Percentiles rank a stretch among this genome's conserved stretches.
phyloP scores from a whole-genome alignment of 2,329 filamentous ascomycete genomes.

The Arachnopeziza araneosa region DNA sequence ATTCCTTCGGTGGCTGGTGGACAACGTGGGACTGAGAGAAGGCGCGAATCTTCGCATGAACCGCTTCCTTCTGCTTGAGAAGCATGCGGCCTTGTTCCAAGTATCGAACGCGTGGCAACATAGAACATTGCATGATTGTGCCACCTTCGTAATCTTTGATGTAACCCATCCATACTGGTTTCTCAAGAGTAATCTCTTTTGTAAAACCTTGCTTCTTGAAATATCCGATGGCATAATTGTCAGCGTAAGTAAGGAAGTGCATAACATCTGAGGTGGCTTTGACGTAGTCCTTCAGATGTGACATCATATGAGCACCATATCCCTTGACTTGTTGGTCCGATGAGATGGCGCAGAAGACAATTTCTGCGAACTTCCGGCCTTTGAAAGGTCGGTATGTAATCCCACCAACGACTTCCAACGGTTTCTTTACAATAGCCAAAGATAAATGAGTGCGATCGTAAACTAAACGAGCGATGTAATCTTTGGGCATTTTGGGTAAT shows the following conservation, averaged over 20 bases:
- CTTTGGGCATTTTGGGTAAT: constrained; percentile 97
- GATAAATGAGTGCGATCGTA: constrained; percentile 96
- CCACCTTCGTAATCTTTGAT: constrained; percentile 99
- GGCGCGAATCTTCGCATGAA: constrained; percentile 89
- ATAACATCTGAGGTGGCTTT: constrained; percentile 95
- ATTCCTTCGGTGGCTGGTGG: constrained; percentile 78
- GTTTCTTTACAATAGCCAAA: constrained; percentile 96
- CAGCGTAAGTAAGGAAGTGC: constrained; percentile 97
- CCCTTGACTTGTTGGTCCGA: constrained; percentile 98
- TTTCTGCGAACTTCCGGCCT: constrained; percentile 88
- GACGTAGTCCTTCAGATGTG: constrained; percentile 95
- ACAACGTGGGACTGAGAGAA: constrained; percentile 85
- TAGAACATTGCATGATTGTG: constrained; percentile 98
- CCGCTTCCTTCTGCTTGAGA: constrained; percentile 92
- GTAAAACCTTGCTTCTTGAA: constrained; percentile 99
- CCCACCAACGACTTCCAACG: constrained; percentile 89
- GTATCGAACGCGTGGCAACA: constrained; percentile 92
- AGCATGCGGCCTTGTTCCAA: constrained; percentile 91
- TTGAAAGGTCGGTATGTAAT: constrained; percentile 97
- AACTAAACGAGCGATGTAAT: constrained; percentile 94
- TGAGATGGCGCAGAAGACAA: constrained; percentile 96
- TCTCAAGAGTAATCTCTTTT: constrained; percentile 92
- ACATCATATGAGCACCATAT: constrained; percentile 97
- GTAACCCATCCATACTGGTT: constrained; percentile 95
- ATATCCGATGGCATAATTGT: constrained; percentile 98